These are phyloP conservation scores for Senna siamea DNA, from an alignment of 306 rosid species.

Conservation along the genomic window DNA sequence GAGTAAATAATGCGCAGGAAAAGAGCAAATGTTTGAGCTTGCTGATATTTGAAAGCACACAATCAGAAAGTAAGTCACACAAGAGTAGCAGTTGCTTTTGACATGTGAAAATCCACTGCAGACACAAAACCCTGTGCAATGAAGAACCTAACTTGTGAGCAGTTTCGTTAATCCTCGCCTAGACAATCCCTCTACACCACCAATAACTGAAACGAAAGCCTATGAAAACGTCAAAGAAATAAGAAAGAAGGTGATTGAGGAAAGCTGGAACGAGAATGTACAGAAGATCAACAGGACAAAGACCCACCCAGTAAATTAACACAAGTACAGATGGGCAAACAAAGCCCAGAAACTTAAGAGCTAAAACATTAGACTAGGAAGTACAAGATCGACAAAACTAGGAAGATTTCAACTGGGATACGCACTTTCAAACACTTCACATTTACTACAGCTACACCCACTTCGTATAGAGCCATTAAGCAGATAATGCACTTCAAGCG, in stretches of 20 bases:
- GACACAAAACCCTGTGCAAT: neutral
- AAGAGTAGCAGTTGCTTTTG: no score
- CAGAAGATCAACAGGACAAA: neutral
- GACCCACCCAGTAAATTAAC: constrained; percentile 26
- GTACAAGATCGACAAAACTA: constrained; percentile 33
- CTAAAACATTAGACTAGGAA: constrained; percentile 18
- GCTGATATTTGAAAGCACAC: constrained; percentile 3
- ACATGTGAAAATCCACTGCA: constrained; percentile 21
- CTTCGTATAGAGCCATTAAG: constrained; percentile 21
- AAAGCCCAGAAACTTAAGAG: constrained; percentile 31
- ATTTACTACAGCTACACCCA: neutral
- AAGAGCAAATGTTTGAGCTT: neutral
- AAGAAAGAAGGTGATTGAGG: neutral
- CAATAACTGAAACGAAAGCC: neutral
- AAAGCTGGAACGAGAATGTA: neutral
- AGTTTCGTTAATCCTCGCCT: neutral
- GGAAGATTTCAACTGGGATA: constrained; percentile 7
- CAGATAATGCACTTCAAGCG: constrained; percentile 10
- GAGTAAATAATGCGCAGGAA: neutral
- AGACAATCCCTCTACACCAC: neutral
- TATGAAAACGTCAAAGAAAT: neutral
- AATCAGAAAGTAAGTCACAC: constrained; percentile 21
- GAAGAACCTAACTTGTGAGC: constrained; percentile 17
- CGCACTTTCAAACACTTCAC: constrained; percentile 5
- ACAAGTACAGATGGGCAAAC: neutral